A percentile compares a stretch with the other conserved stretches of the same genome.
Evolutionary conservation across 768 basidiomycete genomes (phyloP).

Genomic region (Xerocomellus chrysenteron): DNA sequence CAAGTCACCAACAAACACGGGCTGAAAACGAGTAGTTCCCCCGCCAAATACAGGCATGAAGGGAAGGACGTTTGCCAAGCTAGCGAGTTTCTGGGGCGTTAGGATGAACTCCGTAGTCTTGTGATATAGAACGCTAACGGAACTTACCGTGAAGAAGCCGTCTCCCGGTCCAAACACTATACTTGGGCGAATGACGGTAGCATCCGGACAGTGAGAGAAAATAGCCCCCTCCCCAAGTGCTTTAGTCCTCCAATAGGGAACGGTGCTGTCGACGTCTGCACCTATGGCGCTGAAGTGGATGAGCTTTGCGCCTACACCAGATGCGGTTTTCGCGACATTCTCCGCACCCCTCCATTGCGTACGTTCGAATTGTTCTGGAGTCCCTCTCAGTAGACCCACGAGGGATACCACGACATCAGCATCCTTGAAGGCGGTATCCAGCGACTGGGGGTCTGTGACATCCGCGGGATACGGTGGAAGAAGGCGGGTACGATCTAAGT

Average conservation of each 20-base stretch:
- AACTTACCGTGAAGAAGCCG: constrained; percentile 66
- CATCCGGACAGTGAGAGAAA: constrained; percentile 43
- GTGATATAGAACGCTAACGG: background rate
- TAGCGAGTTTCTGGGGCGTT: constrained; percentile 55
- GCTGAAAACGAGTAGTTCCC: constrained; percentile 66
- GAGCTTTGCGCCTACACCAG: constrained; percentile 52
- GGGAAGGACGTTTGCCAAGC: constrained; percentile 57
- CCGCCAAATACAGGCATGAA: constrained; percentile 77
- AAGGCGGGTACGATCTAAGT: constrained; percentile 35
- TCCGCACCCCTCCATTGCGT: constrained; percentile 49
- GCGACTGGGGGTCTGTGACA: constrained; percentile 47
- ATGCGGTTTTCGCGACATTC: constrained; percentile 59
- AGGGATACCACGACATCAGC: constrained; percentile 64
- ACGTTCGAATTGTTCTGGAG: too few relatives aligned
- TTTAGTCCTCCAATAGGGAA: constrained; percentile 64
- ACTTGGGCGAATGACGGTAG: constrained; percentile 69
- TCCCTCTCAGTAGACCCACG: too few relatives aligned
- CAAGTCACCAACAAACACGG: constrained; percentile 71
- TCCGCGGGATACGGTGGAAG: constrained; percentile 49
- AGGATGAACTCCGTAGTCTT: background rate
- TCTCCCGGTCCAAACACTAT: constrained; percentile 77
- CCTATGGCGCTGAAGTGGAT: constrained; percentile 75
- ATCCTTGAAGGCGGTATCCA: constrained; percentile 49
- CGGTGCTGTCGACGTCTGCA: constrained; percentile 54
- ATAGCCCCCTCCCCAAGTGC: constrained; percentile 59